Base-by-base conservation (phyloP, 345 rosid genomes). In the Alliaria petiolata region DNA sequence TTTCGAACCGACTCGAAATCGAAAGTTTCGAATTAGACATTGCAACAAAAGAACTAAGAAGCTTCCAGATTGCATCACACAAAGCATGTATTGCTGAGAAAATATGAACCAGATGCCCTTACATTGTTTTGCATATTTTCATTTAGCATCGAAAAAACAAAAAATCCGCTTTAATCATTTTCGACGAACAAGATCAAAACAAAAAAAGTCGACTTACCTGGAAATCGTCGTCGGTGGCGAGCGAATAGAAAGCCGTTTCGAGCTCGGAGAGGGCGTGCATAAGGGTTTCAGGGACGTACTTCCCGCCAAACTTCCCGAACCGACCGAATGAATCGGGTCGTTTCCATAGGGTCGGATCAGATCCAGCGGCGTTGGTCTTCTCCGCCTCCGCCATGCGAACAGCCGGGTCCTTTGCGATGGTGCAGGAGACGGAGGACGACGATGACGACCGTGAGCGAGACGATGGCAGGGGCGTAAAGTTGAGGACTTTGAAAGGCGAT, bases 301-400 rank as follows among this genome's bases (percentile, higher is more conserved):
- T 91, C 20, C 98, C 98, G 8, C 98, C 97, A 68, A 86, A 91
- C 78, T 81, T 83, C 7, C 97, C 98, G 56, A 87, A 93, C 39
- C 98, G 88, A 0, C 98, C 98, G 40, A 89, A 85, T 0, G 93
- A 68, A 72, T 93, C 98, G 13, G 98, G 98, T 31, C 97, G 72
- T 62, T 67, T 77, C 87, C 87, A 82, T 7, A n/a, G 1, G 10
- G 46, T 31, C 14, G 84, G 75, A 60, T 79, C 83, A 39, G 84
- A 69, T 59, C 77, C 71, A 54, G 58, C 25, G 16, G 38, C 6
- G 14, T 40, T 55, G 25, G 17, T 50, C 20, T 65, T 73, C 31
- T 38, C 71, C 20, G 40, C 20, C 16, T 54, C 75, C 66, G 71
- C 83, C 92, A 84, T 79, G 42, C 54, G 61, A 28, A 83, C 69